Evolutionary conservation across 148 eudicot genomes (phyloP), one percentile per base, ranked within the genome.

Genomic region (Cornus suecica): DNA sequence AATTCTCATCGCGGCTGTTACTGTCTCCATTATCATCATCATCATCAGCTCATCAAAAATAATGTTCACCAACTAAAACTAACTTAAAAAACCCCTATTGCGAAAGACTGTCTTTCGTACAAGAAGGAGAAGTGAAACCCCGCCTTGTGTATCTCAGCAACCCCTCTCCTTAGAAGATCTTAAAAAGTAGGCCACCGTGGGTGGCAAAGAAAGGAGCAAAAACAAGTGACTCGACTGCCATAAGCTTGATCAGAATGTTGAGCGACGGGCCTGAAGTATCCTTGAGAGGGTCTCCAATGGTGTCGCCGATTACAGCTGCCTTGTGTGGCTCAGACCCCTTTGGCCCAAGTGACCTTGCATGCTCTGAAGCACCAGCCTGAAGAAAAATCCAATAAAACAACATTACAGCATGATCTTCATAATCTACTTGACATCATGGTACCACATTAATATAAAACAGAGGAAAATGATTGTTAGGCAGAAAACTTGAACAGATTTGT

Each of bases 261-360:
- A 92, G 87, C 4, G 97, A 92, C 1, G 97, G 97, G 14, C 94
- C 97, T 2, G 97, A 90, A 14, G 97, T 92, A 77, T 92, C 97
- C 86, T 92, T 92, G 4, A 92, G 85, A 2, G 94, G 94, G 78
- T 92, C 97, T 0, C 97, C 97, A 29, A 92, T 80, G 34, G 97
- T 92, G 82, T 92, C 94, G 20, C 97, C 92, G 29, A 92, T 92
- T 54, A 92, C 94, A 75, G 97, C 97, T 64, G 95, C 97, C 85
- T 92, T 92, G 91, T 92, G 97, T 28, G 93, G 80, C 0, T 92
- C 94, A 0, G 97, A 92, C 3, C 95, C 97, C 85, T 92, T 92
- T 3, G 97, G 97, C 7, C 97, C 97, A 22, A 92, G 94, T 65
- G 80, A 70, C 78, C 83, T 83, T 10, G 97, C 97, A 22, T 92